A percentile compares a stretch with the other conserved stretches of the same genome.
These are phyloP conservation scores for Poa pratensis DNA, from an alignment of 176 grass and related monocot species.

Conservation along the genomic window DNA sequence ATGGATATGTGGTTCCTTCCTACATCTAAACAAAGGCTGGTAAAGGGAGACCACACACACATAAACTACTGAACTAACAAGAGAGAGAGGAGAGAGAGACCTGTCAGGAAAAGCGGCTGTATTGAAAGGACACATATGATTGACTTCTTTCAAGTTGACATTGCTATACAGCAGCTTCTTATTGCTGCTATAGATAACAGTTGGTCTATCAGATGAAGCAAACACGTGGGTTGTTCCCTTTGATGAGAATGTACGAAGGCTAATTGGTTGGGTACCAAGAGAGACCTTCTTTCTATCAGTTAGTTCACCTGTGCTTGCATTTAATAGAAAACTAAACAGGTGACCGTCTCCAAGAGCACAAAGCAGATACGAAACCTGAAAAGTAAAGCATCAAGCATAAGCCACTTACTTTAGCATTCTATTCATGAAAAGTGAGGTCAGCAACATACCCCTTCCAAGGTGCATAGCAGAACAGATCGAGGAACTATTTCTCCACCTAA, in stretches of 20 bases:
- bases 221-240: conserved; percentile 91
- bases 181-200: conserved; percentile 96
- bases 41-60: conserved; percentile 22
- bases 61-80: conserved; percentile 18
- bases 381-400: conserved; percentile 37
- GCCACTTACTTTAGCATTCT: conserved; percentile 20
- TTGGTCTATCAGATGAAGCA: conserved; percentile 94
- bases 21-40: conserved; percentile 10
- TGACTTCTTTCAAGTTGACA: conserved; percentile 99
- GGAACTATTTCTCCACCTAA: conserved; percentile 97
- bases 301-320: conserved; percentile 71
- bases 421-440: conserved; percentile 22
- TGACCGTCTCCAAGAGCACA: conserved; percentile 97
- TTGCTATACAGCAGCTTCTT: conserved; percentile 98
- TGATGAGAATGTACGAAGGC: conserved; percentile 88
- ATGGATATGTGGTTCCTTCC: neutral
- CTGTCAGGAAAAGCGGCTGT: conserved; percentile 93
- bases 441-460: conserved; percentile 89
- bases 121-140: conserved; percentile 97
- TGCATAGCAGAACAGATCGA: conserved; percentile 92
- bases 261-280: conserved; percentile 96
- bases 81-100: conserved; percentile 31
- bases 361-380: conserved; percentile 86
- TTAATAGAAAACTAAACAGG: conserved; percentile 84
- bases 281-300: conserved; percentile 91